Conservation (phyloP, 2,329 filamentous ascomycete species). For the Leptographium wingfieldii region DNA sequence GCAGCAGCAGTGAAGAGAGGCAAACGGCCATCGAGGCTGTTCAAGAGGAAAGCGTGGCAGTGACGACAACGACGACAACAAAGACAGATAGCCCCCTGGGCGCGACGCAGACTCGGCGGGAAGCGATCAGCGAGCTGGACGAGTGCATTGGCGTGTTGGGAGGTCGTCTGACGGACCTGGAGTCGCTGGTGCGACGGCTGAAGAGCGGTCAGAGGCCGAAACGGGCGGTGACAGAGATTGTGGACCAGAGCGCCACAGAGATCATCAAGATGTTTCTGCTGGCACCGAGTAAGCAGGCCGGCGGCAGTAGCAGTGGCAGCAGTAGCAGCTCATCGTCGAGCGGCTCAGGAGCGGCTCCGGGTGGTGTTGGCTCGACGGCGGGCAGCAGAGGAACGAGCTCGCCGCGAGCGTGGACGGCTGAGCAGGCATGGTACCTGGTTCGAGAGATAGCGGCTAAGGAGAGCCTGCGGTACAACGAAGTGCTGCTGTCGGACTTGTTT, state of each 20-base stretch:
- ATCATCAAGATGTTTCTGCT: slow-evolving; percentile 89
- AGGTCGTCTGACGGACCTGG: slow-evolving; percentile 87
- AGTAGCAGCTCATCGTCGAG: not conserved
- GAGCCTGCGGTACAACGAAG: slow-evolving; percentile 69
- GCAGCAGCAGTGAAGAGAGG: slow-evolving; percentile 6
- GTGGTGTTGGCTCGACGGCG: not conserved
- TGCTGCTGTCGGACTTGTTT: slow-evolving; percentile 67
- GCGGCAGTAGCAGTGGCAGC: not conserved
- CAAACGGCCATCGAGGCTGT: too few relatives aligned
- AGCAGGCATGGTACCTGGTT: slow-evolving; percentile 86
- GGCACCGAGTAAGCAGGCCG: slow-evolving; percentile 32
- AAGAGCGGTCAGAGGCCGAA: slow-evolving; percentile 74
- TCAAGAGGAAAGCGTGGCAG: not conserved
- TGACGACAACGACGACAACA: not conserved
- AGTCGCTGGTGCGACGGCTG: slow-evolving; percentile 83
- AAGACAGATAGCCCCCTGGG: not conserved
- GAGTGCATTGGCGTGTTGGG: slow-evolving; percentile 70
- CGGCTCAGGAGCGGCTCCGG: not conserved
- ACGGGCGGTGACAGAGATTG: slow-evolving; percentile 75
- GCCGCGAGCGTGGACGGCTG: slow-evolving; percentile 55
- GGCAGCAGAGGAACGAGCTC: slow-evolving; percentile 13
- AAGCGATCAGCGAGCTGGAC: slow-evolving; percentile 60
- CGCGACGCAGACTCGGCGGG: slow-evolving; percentile 8
- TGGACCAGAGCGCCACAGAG: slow-evolving; percentile 77
- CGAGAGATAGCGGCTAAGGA: slow-evolving; percentile 57